Percentiles rank a stretch among this genome's conserved stretches.
Conservation (phyloP, 805 yeast genomes). For the Metschnikowia cerradonensis region DNA sequence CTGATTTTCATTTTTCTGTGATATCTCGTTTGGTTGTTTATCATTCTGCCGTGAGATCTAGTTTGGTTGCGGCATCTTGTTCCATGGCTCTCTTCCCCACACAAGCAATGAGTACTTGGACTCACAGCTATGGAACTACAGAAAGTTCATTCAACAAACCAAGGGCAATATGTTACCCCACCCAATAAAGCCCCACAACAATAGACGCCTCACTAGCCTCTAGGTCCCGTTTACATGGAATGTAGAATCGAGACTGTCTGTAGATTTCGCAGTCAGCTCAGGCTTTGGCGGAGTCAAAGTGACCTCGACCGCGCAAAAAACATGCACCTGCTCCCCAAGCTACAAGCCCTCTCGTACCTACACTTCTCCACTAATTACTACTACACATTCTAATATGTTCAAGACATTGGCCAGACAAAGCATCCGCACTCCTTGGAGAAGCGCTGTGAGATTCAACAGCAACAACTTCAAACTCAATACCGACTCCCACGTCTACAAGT, state of each 20-base stretch:
- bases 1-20: too few relatives aligned
- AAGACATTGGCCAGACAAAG: constrained; percentile 17
- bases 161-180: too few relatives aligned
- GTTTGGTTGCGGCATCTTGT: too few relatives aligned
- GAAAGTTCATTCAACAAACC: too few relatives aligned
- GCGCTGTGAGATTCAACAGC: constrained; percentile 25
- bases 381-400: constrained; percentile 11
- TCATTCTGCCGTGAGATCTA: too few relatives aligned
- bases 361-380: too few relatives aligned
- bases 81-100: too few relatives aligned
- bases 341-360: neutral
- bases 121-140: too few relatives aligned
- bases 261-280: constrained; percentile 1
- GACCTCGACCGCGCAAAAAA: neutral
- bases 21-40: too few relatives aligned
- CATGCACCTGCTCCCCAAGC: neutral
- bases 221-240: neutral
- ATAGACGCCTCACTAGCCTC: too few relatives aligned
- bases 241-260: neutral
- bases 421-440: constrained; percentile 11
- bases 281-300: constrained; percentile 1
- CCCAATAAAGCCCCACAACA: too few relatives aligned
- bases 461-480: constrained; percentile 34
- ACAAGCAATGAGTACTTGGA: too few relatives aligned
- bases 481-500: constrained; percentile 37